Evolutionary conservation across 306 rosid genomes (phyloP), one percentile per base, ranked within the genome.

Genomic region (Sechiopsis laciniata): DNA sequence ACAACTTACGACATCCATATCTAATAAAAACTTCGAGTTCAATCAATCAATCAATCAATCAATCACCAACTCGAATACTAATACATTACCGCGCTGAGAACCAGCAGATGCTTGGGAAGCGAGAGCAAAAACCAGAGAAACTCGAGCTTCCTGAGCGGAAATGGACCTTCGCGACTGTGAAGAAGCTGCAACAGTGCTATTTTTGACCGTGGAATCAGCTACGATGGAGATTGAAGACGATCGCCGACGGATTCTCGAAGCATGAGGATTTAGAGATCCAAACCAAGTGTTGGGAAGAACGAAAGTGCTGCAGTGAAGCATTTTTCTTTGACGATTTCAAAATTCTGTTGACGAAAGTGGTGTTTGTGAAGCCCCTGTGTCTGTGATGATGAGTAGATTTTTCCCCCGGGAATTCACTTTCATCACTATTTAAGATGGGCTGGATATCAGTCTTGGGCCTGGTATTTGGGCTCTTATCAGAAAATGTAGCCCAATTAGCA

Each of bases 61-160:
- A n/a, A n/a, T n/a, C n/a, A n/a, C 61, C 3, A 7, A 56, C 78
- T 68, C n/a, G 14, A 50, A 50, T 21, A 69, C 6, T 50, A 13
- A 48, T 72, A 83, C 84, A 88, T 80, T 87, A 87, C 98, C 87
- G 75, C 92, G 82, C 89, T 83, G 97, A 45, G 92, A 82, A 72
- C 87, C 73, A 62, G 97, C 26, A 46, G 82, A 77, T 57, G 96
- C 79, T 81, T 90, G 98, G n/a, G 86, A 79, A 75, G 90, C 91
- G 70, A 94, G 90, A 58, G 95, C 95, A 67, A 88, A 76, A 54
- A 90, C 76, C 14, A 94, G 95, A 13, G 97, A 94, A 83, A 80
- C 54, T 81, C 97, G 94, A 57, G 90, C 76, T 86, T 89, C 98
- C 16, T 67, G 75, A 1, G 92, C 85, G 11, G 96, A 87, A 58